These are phyloP conservation scores for Coleophoma cylindrospora DNA, from an alignment of 2,329 filamentous ascomycete species.

Conservation along the genomic window DNA sequence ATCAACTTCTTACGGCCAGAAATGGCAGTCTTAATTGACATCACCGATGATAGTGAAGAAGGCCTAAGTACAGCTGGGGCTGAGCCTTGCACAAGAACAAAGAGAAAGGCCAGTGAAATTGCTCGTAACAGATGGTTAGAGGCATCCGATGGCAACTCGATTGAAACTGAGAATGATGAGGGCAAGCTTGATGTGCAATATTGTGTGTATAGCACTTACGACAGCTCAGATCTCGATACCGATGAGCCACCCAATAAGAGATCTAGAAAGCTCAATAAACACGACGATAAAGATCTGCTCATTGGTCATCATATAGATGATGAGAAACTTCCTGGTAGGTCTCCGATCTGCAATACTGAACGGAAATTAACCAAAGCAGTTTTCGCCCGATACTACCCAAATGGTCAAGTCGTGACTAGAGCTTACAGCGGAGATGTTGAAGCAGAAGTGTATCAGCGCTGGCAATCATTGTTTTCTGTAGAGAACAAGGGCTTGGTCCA, in stretches of 20 bases:
- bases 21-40: too few species aligned
- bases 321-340: not conserved
- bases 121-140: not conserved
- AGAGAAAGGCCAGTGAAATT: not conserved
- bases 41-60: too few species aligned
- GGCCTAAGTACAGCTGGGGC: too few species aligned
- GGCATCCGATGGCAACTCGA: not conserved
- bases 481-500: not conserved
- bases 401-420: not conserved
- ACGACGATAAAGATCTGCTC: not conserved
- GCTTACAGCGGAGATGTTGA: not conserved
- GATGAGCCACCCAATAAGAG: not conserved
- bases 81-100: too few species aligned
- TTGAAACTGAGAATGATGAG: not conserved
- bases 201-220: not conserved
- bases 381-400: not conserved
- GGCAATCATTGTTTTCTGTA: not conserved
- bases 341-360: not conserved
- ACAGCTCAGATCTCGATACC: not conserved
- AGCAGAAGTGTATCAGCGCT: not conserved
- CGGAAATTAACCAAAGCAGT: not conserved
- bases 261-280: too few species aligned
- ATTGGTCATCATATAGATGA: not conserved
- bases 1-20: too few species aligned
- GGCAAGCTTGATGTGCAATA: not conserved